Evolutionary conservation across 305 asterid genomes (phyloP), one percentile per base, ranked within the genome.

Genomic region (Solanum hybrid): DNA sequence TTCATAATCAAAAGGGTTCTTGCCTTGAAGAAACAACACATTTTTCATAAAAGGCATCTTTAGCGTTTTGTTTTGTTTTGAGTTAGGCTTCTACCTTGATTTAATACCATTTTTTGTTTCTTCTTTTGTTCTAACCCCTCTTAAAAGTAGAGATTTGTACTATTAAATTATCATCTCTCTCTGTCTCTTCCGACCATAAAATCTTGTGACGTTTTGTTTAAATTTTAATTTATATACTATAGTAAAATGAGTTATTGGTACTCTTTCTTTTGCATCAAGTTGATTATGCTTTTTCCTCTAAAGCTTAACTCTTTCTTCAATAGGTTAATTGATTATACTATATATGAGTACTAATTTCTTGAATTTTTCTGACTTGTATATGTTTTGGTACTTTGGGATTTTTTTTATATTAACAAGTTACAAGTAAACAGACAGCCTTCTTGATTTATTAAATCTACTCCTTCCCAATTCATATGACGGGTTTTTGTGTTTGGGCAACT

Each of bases 1-100:
- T 91, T 14, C 51, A 82, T 87, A 77, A 88, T 81, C 37, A 79
- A 79, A 73, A 51, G 92, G 91, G 89, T 88, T 36, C 51, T 71
- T 78, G 35, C 77, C 57, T 84, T 83, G 91, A 57, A 90, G 90
- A 89, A 89, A 74, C 90, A 74, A 75, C 85, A 89, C 88, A 88
- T 80, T 91, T 92, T 82, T 88, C 89, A 86, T 64, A 77, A 91
- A 77, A 86, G 89, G 92, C 92, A 76, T 90, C 91, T 91, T 91
- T 87, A 14, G 89, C 46, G 22, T 87, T 28, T 82, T 42, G 73
- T 83, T 61, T 88, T 73, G 33, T 83, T 46, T 85, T 78, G 92
- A 39, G 37, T 88, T 90, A 24, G 42, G 9, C 31, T 40, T 39
- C 36, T 34, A 67, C 75, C 82, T 29, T 88, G 90, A 37, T 87